A percentile compares a stretch with the other conserved stretches of the same genome.
phyloP scores from a whole-genome alignment of 202 grass and related monocot genomes.

The Eragrostis tef region DNA sequence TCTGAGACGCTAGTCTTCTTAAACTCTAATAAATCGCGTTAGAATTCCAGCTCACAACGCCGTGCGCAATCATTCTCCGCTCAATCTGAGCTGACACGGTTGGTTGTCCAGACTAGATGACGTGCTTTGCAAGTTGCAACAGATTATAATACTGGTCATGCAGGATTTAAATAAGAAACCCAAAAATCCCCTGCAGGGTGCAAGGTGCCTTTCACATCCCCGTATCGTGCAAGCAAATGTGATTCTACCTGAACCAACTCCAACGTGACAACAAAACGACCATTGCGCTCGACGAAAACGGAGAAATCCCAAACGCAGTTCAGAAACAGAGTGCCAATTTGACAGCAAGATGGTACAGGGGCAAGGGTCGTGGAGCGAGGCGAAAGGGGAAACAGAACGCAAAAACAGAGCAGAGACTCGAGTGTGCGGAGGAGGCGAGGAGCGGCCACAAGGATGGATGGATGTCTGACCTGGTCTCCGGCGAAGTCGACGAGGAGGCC shows the following conservation, averaged over 20 bases:
- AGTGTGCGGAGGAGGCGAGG: not conserved
- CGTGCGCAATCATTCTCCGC: constrained; percentile 1
- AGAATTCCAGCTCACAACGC: constrained; percentile 36
- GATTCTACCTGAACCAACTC: not conserved
- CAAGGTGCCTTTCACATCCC: constrained; percentile 21
- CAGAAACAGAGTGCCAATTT: not conserved
- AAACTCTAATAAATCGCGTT: not conserved
- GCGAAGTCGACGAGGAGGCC: constrained; percentile 69
- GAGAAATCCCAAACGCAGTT: not conserved
- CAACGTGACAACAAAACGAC: not conserved
- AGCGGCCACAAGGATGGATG: not conserved
- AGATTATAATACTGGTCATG: not conserved
- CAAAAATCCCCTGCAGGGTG: not conserved
- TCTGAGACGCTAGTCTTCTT: no score
- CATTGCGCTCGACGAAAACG: not conserved
- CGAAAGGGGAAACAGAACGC: not conserved
- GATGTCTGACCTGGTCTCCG: constrained; percentile 72
- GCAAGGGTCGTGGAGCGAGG: not conserved
- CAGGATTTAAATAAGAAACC: not conserved
- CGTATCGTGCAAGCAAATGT: constrained; percentile 24
- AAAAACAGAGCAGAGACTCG: not conserved
- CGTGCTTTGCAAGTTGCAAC: not conserved
- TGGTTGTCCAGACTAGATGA: constrained; percentile 28
- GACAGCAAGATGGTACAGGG: not conserved
- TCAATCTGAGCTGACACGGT: not conserved